Conservation (phyloP, 2,329 filamentous ascomycete genomes). For the Xylariaceae sp. region DNA sequence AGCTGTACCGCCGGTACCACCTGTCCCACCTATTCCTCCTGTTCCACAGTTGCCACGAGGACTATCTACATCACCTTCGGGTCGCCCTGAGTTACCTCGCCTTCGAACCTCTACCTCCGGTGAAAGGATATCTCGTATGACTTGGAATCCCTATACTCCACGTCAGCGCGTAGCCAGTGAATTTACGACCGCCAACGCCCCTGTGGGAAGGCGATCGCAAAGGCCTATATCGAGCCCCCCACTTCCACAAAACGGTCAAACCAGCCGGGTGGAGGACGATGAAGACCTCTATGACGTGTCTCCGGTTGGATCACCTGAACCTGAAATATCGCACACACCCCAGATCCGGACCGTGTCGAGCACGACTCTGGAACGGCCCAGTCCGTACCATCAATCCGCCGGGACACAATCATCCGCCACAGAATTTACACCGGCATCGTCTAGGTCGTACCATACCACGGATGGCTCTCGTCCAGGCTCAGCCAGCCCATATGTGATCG, state of each 20-base stretch:
- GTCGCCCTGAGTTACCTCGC: slow-evolving; percentile 35
- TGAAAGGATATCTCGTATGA: slow-evolving; percentile 22
- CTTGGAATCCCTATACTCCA: slow-evolving; percentile 22
- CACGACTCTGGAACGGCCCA: slow-evolving; percentile 24
- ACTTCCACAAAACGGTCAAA: slow-evolving; percentile 12
- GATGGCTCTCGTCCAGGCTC: slow-evolving; percentile 22
- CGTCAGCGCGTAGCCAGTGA: slow-evolving; percentile 15
- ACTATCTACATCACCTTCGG: slow-evolving; percentile 4
- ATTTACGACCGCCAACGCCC: slow-evolving; percentile 2
- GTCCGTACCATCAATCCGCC: slow-evolving; percentile 27
- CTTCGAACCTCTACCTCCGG: slow-evolving; percentile 32
- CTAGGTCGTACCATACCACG: slow-evolving; percentile 21
- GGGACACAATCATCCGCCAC: slow-evolving; percentile 27
- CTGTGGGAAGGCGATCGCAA: slow-evolving; percentile 4
- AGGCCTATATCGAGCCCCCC: slow-evolving; percentile 24
- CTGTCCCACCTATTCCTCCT: slow-evolving; percentile 26
- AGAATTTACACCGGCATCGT: slow-evolving; percentile 29
- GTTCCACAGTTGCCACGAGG: slow-evolving; percentile 20
- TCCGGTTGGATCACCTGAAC: slow-evolving; percentile 29
- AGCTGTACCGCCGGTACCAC: slow-evolving; percentile 27
- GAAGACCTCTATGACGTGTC: slow-evolving; percentile 37
- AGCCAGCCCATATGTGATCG: slow-evolving; percentile 11
- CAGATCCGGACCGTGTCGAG: slow-evolving; percentile 24
- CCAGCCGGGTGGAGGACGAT: slow-evolving; percentile 12
- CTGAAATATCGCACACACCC: slow-evolving; percentile 26